phyloP scores from a whole-genome alignment of 2,329 filamentous ascomycete species.

The Fusarium liriodendri region DNA sequence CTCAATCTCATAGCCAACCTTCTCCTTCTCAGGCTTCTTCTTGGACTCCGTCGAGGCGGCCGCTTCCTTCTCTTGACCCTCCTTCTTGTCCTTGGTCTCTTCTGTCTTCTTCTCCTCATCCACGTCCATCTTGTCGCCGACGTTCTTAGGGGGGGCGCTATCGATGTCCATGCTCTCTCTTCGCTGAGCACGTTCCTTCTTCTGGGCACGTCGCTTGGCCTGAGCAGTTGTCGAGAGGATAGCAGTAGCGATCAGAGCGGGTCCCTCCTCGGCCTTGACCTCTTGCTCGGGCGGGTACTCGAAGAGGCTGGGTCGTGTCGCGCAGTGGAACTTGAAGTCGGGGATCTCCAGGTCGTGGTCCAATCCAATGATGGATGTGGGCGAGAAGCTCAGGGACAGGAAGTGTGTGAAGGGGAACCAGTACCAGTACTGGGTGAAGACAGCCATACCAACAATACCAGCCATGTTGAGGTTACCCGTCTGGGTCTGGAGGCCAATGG shows the following conservation, averaged over 20 bases:
- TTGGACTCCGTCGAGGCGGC: conserved; percentile 69
- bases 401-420: conserved; percentile 99
- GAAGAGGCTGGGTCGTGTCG: conserved; percentile 93
- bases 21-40: conserved; percentile 96
- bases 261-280: conserved; percentile 92
- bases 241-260: conserved; percentile 93
- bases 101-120: conserved; percentile 71
- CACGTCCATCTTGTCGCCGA: conserved; percentile 88
- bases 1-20: conserved; percentile 93
- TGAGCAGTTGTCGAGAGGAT: conserved; percentile 97
- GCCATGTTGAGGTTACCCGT: conserved; percentile 99
- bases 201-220: conserved; percentile 92
- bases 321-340: conserved; percentile 94
- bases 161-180: conserved; percentile 97
- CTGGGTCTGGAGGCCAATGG: conserved; percentile 96
- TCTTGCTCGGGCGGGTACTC: conserved; percentile 98
- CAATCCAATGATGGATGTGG: conserved; percentile 93
- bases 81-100: conserved; percentile 71
- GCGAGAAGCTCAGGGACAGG: conserved; percentile 94
- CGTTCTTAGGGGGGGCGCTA: conserved; percentile 69
- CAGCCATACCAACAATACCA: conserved; percentile 95
- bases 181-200: conserved; percentile 90
- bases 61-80: conserved; percentile 69
- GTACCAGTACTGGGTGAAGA: conserved; percentile 99
- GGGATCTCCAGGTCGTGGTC: conserved; percentile 95